phyloP scores from a whole-genome alignment of 2,329 filamentous ascomycete genomes.

The Curvularia verruculosa region DNA sequence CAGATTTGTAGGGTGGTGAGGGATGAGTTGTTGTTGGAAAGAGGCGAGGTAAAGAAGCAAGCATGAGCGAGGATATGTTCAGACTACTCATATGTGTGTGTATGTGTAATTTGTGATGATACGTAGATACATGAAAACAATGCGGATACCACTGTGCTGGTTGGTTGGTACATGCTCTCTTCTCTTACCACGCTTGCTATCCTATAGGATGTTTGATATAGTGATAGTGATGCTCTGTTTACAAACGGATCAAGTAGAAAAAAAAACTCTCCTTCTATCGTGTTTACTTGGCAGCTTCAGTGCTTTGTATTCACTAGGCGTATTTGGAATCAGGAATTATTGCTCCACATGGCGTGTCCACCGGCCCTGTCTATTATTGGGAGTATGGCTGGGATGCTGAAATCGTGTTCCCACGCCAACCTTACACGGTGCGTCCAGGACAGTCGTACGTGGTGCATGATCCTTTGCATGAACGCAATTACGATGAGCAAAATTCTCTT shows the following conservation, averaged over 20 bases:
- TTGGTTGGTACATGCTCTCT: not conserved
- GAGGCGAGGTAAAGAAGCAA: not conserved
- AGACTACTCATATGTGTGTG: not conserved
- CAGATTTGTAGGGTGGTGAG: slow-evolving; percentile 62
- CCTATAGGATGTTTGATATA: not conserved
- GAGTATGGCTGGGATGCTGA: slow-evolving; percentile 11
- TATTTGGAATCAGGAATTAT: not conserved
- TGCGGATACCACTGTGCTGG: not conserved
- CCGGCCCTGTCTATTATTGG: not conserved
- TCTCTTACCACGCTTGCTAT: not conserved
- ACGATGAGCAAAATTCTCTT: slow-evolving; percentile 3
- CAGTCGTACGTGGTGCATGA: not conserved
- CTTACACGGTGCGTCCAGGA: slow-evolving; percentile 8
- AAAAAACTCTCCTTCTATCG: not conserved
- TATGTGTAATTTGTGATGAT: not conserved
- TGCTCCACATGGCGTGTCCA: not conserved
- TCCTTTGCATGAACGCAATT: not conserved
- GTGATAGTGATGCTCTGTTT: not conserved
- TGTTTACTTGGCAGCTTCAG: not conserved
- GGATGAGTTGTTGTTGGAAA: slow-evolving; percentile 49
- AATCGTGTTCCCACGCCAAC: slow-evolving; percentile 17
- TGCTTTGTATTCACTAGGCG: not conserved
- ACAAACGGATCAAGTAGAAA: not conserved
- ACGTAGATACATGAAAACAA: not conserved
- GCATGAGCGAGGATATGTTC: not conserved